Evolutionary conservation across 2,329 filamentous ascomycete species (phyloP).

Genomic region (Setomelanomma holmii): DNA sequence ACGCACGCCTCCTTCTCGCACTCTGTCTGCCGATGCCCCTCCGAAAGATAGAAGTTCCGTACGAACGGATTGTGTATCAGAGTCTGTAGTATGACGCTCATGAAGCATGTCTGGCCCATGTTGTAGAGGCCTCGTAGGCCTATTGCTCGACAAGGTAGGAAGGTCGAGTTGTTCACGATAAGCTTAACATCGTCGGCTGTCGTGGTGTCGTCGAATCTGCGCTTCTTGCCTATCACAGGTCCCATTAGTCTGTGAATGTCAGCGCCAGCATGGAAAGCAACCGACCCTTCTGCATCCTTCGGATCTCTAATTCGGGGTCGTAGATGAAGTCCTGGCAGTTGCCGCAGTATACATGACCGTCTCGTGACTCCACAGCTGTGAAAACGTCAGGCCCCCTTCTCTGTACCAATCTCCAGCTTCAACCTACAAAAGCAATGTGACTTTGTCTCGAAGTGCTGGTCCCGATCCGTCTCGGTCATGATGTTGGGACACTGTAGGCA

Average conservation of each 20-base stretch:
- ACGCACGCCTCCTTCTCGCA: constrained; percentile 68
- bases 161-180: constrained; percentile 78
- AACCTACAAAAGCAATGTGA: constrained; percentile 74
- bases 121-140: constrained; percentile 94
- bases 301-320: constrained; percentile 79
- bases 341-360: constrained; percentile 78
- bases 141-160: constrained; percentile 82
- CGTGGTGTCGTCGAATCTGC: constrained; percentile 74
- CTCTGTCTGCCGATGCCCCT: constrained; percentile 81
- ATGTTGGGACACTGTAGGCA: constrained; percentile 73
- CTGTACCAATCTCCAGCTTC: constrained; percentile 2
- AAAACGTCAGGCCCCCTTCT: constrained; percentile 22
- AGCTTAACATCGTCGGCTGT: constrained; percentile 73
- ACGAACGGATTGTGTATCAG: constrained; percentile 93
- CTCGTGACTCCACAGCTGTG: constrained; percentile 77
- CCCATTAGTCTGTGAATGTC: background rate
- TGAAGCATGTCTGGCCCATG: constrained; percentile 97
- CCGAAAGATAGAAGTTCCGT: constrained; percentile 88
- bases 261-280: constrained; percentile 11
- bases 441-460: constrained; percentile 72
- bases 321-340: constrained; percentile 84
- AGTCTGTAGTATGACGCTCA: constrained; percentile 93
- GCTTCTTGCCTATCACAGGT: constrained; percentile 63
- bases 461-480: constrained; percentile 69
- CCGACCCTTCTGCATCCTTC: constrained; percentile 73